phyloP scores from a whole-genome alignment of 1,139 yeast genomes.

The Kodamaea suecica region DNA sequence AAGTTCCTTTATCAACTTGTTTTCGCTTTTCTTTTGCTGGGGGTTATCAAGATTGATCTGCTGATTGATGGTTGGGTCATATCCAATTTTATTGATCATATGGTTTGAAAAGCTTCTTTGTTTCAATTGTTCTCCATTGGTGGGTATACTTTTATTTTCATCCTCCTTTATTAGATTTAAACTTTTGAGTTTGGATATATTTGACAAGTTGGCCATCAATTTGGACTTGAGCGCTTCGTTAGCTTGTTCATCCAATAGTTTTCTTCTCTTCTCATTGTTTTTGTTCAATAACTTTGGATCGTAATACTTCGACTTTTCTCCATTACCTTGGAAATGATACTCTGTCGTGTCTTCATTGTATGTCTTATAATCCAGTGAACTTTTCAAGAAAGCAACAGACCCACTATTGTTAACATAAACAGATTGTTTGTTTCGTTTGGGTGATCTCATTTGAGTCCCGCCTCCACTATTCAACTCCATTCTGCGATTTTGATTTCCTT shows the following conservation, averaged over 20 bases:
- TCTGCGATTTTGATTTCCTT: conserved; percentile 54
- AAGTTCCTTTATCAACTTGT: conserved; percentile 22
- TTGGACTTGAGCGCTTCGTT: conserved; percentile 35
- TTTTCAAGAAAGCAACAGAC: conserved; percentile 8
- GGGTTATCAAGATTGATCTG: conserved; percentile 7
- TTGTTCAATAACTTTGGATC: conserved; percentile 46
- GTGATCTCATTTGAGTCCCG: conserved; percentile 45
- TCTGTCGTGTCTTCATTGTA: conserved; percentile 28
- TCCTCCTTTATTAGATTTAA: conserved; percentile 18
- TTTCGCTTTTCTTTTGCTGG: conserved; percentile 13
- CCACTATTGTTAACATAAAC: conserved; percentile 20
- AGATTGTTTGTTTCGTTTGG: conserved; percentile 24
- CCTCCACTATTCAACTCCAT: conserved; percentile 75
- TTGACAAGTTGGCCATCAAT: conserved; percentile 17
- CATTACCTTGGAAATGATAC: conserved; percentile 13
- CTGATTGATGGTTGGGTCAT: conserved; percentile 44
- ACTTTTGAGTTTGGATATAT: conserved; percentile 17
- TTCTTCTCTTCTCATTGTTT: conserved; percentile 32
- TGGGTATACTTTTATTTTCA: conserved; percentile 19
- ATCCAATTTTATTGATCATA: conserved; percentile 44
- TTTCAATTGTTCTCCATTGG: conserved; percentile 11
- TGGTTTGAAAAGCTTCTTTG: conserved; percentile 32
- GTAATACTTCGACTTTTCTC: conserved; percentile 37
- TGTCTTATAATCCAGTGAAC: conserved; percentile 8
- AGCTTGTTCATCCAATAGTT: conserved; percentile 30